These are phyloP conservation scores for Pyrus communis DNA, from an alignment of 306 rosid species.

Conservation along the genomic window DNA sequence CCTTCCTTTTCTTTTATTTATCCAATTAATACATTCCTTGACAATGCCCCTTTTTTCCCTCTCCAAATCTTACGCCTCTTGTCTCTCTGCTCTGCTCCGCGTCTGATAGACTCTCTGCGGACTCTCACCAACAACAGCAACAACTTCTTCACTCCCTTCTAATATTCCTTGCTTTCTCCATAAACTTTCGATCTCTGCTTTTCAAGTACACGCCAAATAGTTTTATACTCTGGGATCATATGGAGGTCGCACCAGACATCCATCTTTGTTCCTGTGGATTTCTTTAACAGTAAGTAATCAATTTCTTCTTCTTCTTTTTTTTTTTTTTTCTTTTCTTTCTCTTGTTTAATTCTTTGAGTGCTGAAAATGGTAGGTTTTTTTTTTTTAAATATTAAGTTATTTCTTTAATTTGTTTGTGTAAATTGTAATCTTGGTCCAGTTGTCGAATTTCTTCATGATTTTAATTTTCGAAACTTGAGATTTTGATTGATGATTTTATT, in stretches of 20 bases:
- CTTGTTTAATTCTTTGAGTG: conserved; percentile 13
- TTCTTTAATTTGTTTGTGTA: neutral
- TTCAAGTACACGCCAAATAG: neutral
- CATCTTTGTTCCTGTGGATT: conserved; percentile 41
- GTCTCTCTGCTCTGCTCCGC: neutral
- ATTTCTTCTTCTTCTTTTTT: neutral
- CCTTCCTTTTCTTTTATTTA: neutral
- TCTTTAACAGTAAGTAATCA: conserved; percentile 63
- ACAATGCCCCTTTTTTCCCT: neutral
- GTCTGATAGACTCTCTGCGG: conserved; percentile 1
- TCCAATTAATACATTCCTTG: neutral
- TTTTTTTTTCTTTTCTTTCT: neutral
- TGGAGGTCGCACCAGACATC: conserved; percentile 34
- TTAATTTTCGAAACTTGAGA: neutral
- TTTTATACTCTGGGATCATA: conserved; percentile 33
- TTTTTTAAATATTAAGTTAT: neutral
- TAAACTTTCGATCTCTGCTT: neutral
- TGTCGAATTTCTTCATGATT: conserved; percentile 14
- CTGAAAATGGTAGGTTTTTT: conserved; percentile 21
- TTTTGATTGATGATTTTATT: conserved; percentile 16
- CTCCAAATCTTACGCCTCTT: conserved; percentile 17
- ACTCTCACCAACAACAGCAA: conserved; percentile 17
- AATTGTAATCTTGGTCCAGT: conserved; percentile 5
- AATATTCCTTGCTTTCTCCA: conserved; percentile 37
- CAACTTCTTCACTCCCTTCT: neutral